These are phyloP conservation scores for Aspergillus alliaceus DNA, from an alignment of 2,329 filamentous ascomycete species.

Conservation along the genomic window DNA sequence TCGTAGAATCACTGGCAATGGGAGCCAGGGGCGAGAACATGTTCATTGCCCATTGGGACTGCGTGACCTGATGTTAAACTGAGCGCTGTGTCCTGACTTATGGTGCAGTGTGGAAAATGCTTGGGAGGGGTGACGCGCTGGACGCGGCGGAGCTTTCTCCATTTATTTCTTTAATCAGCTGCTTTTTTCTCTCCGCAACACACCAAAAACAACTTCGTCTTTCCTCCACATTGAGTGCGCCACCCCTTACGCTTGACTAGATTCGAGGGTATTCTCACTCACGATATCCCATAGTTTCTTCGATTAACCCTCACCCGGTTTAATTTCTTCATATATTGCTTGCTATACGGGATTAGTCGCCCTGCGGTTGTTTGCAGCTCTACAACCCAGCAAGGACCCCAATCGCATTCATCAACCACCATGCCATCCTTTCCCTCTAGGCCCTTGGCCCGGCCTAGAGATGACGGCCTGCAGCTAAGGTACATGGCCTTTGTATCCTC, in stretches of 20 bases:
- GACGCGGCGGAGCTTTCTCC: constrained; percentile 19
- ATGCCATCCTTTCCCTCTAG: constrained; percentile 39
- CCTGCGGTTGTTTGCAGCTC: not conserved
- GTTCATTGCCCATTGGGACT: constrained; percentile 26
- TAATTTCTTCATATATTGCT: not conserved
- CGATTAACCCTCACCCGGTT: not conserved
- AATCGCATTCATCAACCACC: constrained; percentile 5
- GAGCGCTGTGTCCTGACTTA: not conserved
- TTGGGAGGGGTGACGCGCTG: constrained; percentile 25
- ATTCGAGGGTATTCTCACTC: not conserved
- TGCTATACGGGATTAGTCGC: not conserved
- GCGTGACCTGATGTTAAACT: not conserved
- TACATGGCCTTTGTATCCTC: constrained; percentile 16
- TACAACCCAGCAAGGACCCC: not conserved
- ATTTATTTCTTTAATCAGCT: constrained; percentile 23
- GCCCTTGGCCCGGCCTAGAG: constrained; percentile 39
- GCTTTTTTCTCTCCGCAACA: constrained; percentile 22
- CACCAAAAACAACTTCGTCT: not conserved
- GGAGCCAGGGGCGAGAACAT: constrained; percentile 22
- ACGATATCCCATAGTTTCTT: not conserved
- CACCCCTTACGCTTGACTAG: not conserved
- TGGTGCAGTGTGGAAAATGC: constrained; percentile 14
- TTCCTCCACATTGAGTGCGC: not conserved
- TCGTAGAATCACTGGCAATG: constrained; percentile 22
- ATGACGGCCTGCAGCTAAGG: constrained; percentile 46